Percentiles rank a stretch among this genome's conserved stretches.
These are phyloP conservation scores for Phytophthora boehmeriae DNA, from an alignment of 352 stramenopile genomes.

Conservation along the genomic window DNA sequence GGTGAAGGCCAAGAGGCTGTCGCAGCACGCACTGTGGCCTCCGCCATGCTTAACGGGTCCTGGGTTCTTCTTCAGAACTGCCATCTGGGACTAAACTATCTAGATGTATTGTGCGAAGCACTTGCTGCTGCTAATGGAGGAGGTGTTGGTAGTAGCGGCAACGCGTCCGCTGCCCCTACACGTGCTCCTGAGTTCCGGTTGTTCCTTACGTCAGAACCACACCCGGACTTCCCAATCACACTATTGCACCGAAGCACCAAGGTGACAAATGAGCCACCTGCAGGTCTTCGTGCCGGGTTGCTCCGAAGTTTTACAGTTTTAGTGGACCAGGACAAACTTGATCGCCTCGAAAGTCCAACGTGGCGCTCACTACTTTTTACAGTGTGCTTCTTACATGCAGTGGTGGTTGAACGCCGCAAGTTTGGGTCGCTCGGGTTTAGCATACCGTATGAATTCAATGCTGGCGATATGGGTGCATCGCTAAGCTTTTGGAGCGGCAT, in stretches of 20 bases:
- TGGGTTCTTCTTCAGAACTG: slow-evolving; percentile 88
- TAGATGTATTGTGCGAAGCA: slow-evolving; percentile 65
- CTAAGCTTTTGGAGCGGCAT: slow-evolving; percentile 78
- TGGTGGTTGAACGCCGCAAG: slow-evolving; percentile 78
- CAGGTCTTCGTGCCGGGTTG: slow-evolving; percentile 70
- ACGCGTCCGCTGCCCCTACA: not conserved
- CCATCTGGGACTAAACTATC: slow-evolving; percentile 70
- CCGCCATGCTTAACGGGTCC: slow-evolving; percentile 72
- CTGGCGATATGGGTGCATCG: slow-evolving; percentile 65
- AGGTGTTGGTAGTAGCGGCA: slow-evolving; percentile 7
- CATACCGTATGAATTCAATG: slow-evolving; percentile 85
- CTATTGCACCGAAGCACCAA: slow-evolving; percentile 73
- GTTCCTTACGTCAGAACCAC: slow-evolving; percentile 77
- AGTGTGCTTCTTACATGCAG: slow-evolving; percentile 81
- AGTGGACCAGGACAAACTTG: slow-evolving; percentile 82
- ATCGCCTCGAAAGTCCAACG: slow-evolving; percentile 63
- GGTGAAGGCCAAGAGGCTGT: slow-evolving; percentile 77
- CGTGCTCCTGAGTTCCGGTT: slow-evolving; percentile 62
- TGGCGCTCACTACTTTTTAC: slow-evolving; percentile 75
- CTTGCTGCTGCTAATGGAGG: slow-evolving; percentile 33
- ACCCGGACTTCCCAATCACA: slow-evolving; percentile 65
- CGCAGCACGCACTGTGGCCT: slow-evolving; percentile 54
- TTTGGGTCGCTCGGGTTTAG: slow-evolving; percentile 76
- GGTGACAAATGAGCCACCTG: slow-evolving; percentile 80
- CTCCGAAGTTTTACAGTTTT: slow-evolving; percentile 75